Percentiles rank a stretch among this genome's conserved stretches.
Evolutionary conservation across 495 filamentous ascomycete species (phyloP).

Genomic region (Bacidia rubella): DNA sequence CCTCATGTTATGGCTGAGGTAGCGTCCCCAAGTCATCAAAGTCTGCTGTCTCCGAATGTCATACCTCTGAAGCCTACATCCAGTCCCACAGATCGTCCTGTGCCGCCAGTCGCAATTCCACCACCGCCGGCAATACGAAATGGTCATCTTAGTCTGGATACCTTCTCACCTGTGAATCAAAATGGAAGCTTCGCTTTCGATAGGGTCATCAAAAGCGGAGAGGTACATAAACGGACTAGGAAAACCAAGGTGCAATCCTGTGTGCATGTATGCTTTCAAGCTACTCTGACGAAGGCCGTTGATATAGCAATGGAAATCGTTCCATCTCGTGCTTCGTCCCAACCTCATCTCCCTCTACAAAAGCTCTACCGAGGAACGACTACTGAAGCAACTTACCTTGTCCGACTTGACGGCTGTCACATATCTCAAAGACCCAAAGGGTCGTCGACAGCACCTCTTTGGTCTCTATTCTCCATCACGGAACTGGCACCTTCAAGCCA

Average conservation of each 20-base stretch:
- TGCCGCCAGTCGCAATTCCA: neutral
- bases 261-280: neutral
- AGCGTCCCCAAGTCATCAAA: neutral
- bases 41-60: neutral
- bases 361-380: slow-evolving; percentile 72
- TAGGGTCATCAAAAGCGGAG: slow-evolving; percentile 76
- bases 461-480: slow-evolving; percentile 84
- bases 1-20: neutral
- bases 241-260: slow-evolving; percentile 69
- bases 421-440: slow-evolving; percentile 74
- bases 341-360: slow-evolving; percentile 95
- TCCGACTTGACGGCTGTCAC: slow-evolving; percentile 87
- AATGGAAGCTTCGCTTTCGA: slow-evolving; percentile 94
- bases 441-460: slow-evolving; percentile 67
- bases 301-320: slow-evolving; percentile 59
- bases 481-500: slow-evolving; percentile 80
- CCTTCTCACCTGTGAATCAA: slow-evolving; percentile 74
- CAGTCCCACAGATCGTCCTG: no score
- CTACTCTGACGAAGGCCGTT: neutral
- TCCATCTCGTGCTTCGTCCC: slow-evolving; percentile 81
- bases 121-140: slow-evolving; percentile 20
- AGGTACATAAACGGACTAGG: slow-evolving; percentile 71
- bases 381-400: slow-evolving; percentile 74
- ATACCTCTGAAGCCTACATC: neutral
- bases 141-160: slow-evolving; percentile 44